phyloP scores from a whole-genome alignment of 2,329 filamentous ascomycete genomes.

The Fusarium heterosporum region DNA sequence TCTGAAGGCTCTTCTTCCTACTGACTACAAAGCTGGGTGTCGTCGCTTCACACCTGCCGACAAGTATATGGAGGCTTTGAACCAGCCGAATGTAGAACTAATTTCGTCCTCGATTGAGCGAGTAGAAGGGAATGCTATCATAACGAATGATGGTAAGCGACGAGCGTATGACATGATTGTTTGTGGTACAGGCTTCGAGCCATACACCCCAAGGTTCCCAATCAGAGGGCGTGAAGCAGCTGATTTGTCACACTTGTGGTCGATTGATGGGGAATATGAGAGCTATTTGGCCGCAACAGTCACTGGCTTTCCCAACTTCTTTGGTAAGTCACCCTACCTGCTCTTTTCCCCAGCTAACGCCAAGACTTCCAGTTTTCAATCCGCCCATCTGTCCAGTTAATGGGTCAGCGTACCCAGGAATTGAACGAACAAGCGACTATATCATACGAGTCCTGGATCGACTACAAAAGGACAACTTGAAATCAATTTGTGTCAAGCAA shows the following conservation, averaged over 20 bases:
- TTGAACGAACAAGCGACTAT: neutral
- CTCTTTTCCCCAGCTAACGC: neutral
- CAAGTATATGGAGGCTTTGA: neutral
- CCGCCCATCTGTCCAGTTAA: neutral
- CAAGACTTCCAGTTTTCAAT: neutral
- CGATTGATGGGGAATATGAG: neutral
- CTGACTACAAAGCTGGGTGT: neutral
- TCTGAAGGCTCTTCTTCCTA: neutral
- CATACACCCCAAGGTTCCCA: neutral
- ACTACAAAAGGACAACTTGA: neutral
- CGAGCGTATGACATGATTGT: constrained; percentile 2
- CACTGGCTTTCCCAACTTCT: neutral
- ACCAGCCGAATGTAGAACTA: constrained; percentile 1
- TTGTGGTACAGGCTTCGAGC: constrained; percentile 1
- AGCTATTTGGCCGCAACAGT: constrained; percentile 2
- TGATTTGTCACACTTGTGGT: neutral
- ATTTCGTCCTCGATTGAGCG: constrained; percentile 7
- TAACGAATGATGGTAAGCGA: neutral
- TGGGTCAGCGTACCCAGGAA: neutral
- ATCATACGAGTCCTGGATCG: neutral
- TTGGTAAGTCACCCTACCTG: neutral
- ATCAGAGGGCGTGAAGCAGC: neutral
- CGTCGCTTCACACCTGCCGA: neutral
- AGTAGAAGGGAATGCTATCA: neutral
- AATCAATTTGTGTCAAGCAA: neutral